Evolutionary conservation across 345 rosid species (phyloP), one percentile per base, ranked within the genome.

Genomic region (Bretschneidera sinensis): DNA sequence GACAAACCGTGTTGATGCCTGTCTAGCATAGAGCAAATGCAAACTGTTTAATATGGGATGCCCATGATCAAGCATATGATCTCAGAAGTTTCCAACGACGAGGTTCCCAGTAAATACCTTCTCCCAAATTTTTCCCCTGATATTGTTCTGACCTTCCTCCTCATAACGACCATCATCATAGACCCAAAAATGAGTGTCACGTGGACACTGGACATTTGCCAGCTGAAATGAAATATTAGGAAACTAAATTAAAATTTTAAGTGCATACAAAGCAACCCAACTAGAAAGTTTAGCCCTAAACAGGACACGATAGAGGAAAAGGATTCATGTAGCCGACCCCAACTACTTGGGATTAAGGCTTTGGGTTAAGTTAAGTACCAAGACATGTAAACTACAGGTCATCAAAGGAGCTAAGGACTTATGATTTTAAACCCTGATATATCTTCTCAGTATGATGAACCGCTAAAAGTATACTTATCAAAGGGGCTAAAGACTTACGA

Each of bases 91-190:
- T 0, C 39, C 18, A 17, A 48, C 23, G 19, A 47, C 4, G 45
- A 39, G 45, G 16, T 39, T 39, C 2, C 45, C 16, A 39, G 53
- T 53, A 22, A 21, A 54, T 35, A 87, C 96, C 96, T 88, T 91
- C 74, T 76, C 88, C 98, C 98, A 91, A 66, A 91, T 88, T 66
- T 86, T 86, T 64, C 94, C 98, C 66, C 80, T 83, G 51, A 86
- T 91, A 74, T 88, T 91, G 70, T 91, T 91, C 66, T 91, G 98
- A 53, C 96, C 98, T 83, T 91, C 96, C 72, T 88, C 96, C 76
- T 91, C 94, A 57, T 91, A 91, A 17, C 84, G 75, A 24, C 98
- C 98, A 86, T 91, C 98, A 28, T 91, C 98, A 5, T 88, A 86
- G 33, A 91, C 76, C 96, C 98, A 91, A 68, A 91, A 91, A 70